Evolutionary conservation across 2,329 filamentous ascomycete species (phyloP).

Genomic region (Colletotrichum siamense): DNA sequence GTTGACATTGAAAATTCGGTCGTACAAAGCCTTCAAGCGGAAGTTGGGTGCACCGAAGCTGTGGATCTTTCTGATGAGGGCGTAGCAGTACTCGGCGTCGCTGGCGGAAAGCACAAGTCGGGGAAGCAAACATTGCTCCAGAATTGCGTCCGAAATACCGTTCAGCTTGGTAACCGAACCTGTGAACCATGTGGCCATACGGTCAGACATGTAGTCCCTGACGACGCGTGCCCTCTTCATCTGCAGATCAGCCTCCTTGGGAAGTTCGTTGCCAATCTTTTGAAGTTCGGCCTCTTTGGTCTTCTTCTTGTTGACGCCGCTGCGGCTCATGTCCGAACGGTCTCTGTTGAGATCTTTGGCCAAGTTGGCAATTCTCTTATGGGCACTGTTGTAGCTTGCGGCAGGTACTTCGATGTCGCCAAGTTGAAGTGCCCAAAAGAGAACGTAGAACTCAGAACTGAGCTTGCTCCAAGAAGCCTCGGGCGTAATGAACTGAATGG

Average conservation of each 20-base stretch:
- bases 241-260: conserved; percentile 70
- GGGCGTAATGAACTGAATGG: conserved; percentile 67
- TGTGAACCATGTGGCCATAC: conserved; percentile 81
- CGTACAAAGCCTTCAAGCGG: conserved; percentile 82
- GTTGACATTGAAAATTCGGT: conserved; percentile 84
- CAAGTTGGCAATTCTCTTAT: conserved; percentile 70
- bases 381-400: conserved; percentile 79
- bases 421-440: conserved; percentile 90
- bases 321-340: conserved; percentile 73
- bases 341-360: conserved; percentile 72
- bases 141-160: conserved; percentile 73
- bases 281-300: conserved; percentile 72
- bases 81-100: conserved; percentile 89
- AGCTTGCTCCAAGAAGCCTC: conserved; percentile 71
- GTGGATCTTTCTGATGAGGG: conserved; percentile 87
- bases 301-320: conserved; percentile 70
- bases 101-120: conserved; percentile 82
- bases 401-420: conserved; percentile 81
- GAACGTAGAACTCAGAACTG: conserved; percentile 82
- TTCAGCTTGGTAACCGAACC: conserved; percentile 67
- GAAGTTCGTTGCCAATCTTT: conserved; percentile 71
- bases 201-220: conserved; percentile 74
- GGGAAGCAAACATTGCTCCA: conserved; percentile 93
- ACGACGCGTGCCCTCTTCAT: conserved; percentile 71
- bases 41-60: conserved; percentile 85